Base-by-base conservation (phyloP, 495 filamentous ascomycete genomes). In the Hamigera avellanea region DNA sequence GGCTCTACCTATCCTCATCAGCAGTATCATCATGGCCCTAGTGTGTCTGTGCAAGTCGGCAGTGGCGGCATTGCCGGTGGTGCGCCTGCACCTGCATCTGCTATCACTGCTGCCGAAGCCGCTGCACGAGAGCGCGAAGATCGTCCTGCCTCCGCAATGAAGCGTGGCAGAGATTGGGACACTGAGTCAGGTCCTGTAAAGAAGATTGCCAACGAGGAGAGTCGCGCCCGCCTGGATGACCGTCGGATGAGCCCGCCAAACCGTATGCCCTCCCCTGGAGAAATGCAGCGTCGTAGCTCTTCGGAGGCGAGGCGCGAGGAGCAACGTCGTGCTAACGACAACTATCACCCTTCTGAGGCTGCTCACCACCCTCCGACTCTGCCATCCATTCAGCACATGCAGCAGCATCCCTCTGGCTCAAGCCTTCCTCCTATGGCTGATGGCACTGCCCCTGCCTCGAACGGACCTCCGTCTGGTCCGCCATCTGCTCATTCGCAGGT, bases 81-180 rank as follows among this genome's bases (percentile, higher is more conserved):
- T 27, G 79, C 78, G 25, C 83, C 83, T 16, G 67, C 84, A 8
- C 84, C 81, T 39, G 67, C 78, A 15, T 75, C 84, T 33, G 84
- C 84, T 34, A 62, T 78, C 14, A 70, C 71, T 26, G 84, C 83
- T 36, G 76, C 83, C 37, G 80, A 83, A 45, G 83, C 81, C 23
- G 83, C 81, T 23, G 75, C 80, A 32, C 78, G 84, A 42, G 86
- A 94, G 32, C 73, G 87, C 32, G 86, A 95, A 29, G 75, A 91
- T 30, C 82, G 89, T 26, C 74, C 83, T 14, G 70, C 78, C 6
- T 81, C 80, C 27, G 81, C 80, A 1, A 76, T 85, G 39, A 98
- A 98, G 70, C 73, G 91, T 40, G 66, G 71, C 45, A 76, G 86
- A 26, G 91, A 96, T 48, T 93, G 91, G 84, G 91, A 95, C 37